Evolutionary conservation across 139 green algal species (phyloP), one percentile per base, ranked within the genome.

Genomic region (Choricystis sp.): DNA sequence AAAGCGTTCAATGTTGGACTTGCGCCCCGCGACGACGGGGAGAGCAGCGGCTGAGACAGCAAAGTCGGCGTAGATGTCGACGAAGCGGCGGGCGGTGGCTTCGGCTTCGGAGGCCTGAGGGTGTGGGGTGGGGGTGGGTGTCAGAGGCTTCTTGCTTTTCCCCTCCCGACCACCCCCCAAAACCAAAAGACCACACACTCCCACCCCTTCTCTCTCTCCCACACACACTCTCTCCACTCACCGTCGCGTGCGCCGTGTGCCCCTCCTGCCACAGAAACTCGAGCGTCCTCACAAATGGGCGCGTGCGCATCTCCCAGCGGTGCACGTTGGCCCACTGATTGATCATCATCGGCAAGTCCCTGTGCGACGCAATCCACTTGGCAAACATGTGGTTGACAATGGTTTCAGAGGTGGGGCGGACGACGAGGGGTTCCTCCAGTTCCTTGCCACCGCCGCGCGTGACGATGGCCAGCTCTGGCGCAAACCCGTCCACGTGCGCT

Each of bases 291-390:
- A 99, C 77, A 77, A 99, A 99, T 21, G 94, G 94, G 49, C 89
- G 76, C 2, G 94, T 98, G 62, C 92, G 77, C 94, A 99, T 95
- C 81, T 99, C 91, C 92, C 94, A 99, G 60, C 94, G 80, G 74
- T 94, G 87, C 63, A 98, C 94, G 67, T 99, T 99, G 66, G 81
- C 87, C 94, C 94, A 99, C 79, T 98, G 91, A 74, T 99, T 99
- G 57, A 98, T 63, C 49, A 88, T 82, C 61, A 99, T 67, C 9
- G 94, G 94, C 68, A 99, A 83, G 79, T 99, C 94, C 3, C 94
- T 78, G 78, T 96, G 93, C 66, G 61, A 81, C 68, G 92, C 80
- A 3, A 78, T 80, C 77, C 86, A 87, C 78, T 94, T 85, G 0
- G 83, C 66, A 66, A 98, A 94, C 90, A 98, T 97, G 83, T 97